These are phyloP conservation scores for Poronia punctata DNA, from an alignment of 495 filamentous ascomycete genomes.

Conservation along the genomic window DNA sequence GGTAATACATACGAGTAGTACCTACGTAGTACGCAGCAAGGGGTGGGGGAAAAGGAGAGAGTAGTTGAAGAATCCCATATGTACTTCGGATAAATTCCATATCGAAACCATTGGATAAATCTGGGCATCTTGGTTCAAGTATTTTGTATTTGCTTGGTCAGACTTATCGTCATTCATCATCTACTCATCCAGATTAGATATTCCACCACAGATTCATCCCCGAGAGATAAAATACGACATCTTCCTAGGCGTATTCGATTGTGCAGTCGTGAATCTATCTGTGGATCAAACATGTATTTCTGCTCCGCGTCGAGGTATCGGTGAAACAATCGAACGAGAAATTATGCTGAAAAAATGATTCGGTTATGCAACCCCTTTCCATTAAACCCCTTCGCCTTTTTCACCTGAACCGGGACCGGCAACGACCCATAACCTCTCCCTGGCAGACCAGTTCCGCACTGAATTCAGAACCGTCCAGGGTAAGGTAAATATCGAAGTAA, in stretches of 20 bases:
- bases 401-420: conserved; percentile 75
- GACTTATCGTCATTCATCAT: conserved; percentile 4
- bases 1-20: too few species aligned
- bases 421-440: conserved; percentile 97
- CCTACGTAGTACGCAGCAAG: too few species aligned
- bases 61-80: neutral
- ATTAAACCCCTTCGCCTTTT: conserved; percentile 2
- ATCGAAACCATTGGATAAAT: conserved; percentile 4
- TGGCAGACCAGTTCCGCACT: conserved; percentile 97
- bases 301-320: conserved; percentile 11
- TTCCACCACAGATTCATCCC: conserved; percentile 1
- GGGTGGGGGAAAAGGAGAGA: too few species aligned
- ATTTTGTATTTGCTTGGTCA: conserved; percentile 1
- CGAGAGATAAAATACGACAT: conserved; percentile 5
- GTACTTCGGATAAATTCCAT: neutral
- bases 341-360: conserved; percentile 9
- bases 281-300: conserved; percentile 7
- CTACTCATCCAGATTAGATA: conserved; percentile 3
- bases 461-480: conserved; percentile 94
- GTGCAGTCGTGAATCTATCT: conserved; percentile 4
- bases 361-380: conserved; percentile 9
- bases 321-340: conserved; percentile 5
- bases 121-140: neutral
- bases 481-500: conserved; percentile 76
- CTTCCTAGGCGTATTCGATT: conserved; percentile 6